Percentiles rank a stretch among this genome's conserved stretches.
Conservation (phyloP, 495 filamentous ascomycete genomes). For the Penicillium lagena region DNA sequence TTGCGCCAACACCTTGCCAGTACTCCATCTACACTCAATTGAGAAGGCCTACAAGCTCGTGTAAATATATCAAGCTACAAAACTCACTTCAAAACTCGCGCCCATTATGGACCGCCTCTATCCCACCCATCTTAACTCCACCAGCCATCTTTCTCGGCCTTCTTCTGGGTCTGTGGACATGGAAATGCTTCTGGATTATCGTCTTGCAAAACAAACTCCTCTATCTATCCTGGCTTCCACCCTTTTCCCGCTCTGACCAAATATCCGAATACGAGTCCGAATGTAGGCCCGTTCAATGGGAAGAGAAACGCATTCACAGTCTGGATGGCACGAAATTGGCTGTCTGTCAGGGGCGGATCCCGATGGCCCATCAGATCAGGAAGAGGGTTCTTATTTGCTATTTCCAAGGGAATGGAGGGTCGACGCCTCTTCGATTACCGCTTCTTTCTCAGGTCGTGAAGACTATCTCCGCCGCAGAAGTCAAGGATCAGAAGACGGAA, state of each 20-base stretch:
- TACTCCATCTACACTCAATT: background rate
- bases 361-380: background rate
- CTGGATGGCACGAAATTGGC: conserved; percentile 58
- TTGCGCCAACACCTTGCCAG: background rate
- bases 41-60: background rate
- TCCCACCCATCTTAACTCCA: conserved; percentile 53
- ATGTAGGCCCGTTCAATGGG: conserved; percentile 58
- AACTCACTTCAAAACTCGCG: background rate
- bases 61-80: background rate
- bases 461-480: conserved; percentile 2
- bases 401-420: conserved; percentile 37
- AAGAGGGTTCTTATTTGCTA: conserved; percentile 31
- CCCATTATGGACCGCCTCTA: conserved; percentile 13
- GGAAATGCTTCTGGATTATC: conserved; percentile 78
- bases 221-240: conserved; percentile 70
- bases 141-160: conserved; percentile 63
- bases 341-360: conserved; percentile 43
- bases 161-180: conserved; percentile 61
- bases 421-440: conserved; percentile 60
- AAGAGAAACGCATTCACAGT: conserved; percentile 44
- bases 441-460: conserved; percentile 49
- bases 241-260: conserved; percentile 43
- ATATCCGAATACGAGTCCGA: conserved; percentile 53
- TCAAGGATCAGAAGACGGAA: conserved; percentile 8
- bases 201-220: conserved; percentile 79